Conservation (phyloP, 805 yeast species). For the Wickerhamomyces hampshirensis region DNA sequence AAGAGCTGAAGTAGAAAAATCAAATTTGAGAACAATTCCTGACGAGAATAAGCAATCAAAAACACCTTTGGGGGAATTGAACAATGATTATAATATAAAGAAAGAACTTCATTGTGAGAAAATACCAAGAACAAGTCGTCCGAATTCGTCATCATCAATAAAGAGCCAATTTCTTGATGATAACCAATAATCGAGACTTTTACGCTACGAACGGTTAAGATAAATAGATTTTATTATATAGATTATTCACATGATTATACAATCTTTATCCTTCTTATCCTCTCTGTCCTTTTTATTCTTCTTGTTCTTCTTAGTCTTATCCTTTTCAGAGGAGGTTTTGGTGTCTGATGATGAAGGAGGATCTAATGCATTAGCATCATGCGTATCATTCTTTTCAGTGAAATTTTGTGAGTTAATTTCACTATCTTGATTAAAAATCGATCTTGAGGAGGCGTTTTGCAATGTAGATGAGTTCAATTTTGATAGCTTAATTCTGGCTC, state of each 20-base stretch:
- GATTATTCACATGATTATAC: slow-evolving; percentile 18
- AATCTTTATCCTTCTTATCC: slow-evolving; percentile 17
- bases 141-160: neutral
- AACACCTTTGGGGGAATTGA: neutral
- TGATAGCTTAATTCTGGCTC: slow-evolving; percentile 38
- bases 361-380: slow-evolving; percentile 1
- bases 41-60: neutral
- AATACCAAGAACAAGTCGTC: neutral
- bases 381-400: no score
- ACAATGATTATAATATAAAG: neutral
- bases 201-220: no score
- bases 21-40: neutral
- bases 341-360: neutral
- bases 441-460: neutral
- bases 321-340: neutral
- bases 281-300: slow-evolving; percentile 4
- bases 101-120: neutral
- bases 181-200: no score
- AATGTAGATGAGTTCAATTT: slow-evolving; percentile 4
- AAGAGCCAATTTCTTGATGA: no score
- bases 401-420: no score
- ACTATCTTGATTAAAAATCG: neutral
- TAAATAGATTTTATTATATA: no score
- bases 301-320: slow-evolving; percentile 2
- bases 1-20: neutral